Evolutionary conservation across 768 basidiomycete genomes (phyloP), one percentile per base, ranked within the genome.

Genomic region (Macrolepiota albuminosa): DNA sequence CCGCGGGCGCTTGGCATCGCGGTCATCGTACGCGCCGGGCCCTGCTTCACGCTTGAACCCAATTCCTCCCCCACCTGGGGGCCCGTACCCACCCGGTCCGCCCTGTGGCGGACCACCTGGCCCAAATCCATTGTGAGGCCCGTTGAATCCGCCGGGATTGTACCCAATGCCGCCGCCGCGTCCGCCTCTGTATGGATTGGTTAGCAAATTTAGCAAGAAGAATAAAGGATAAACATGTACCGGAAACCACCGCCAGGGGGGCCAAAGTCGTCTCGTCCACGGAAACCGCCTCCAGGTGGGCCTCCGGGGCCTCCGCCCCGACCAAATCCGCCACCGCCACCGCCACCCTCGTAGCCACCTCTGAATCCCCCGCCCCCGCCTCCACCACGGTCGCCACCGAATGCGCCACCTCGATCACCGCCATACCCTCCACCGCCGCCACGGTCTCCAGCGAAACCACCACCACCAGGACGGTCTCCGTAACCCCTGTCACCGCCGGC

Each of bases 1-100:
- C 69, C 91, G 84, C 68, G 88, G 86, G 69, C 91, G 87, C 75
- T 93, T 93, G 37, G 80, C 67, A 65, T 92, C 91, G 65, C 91
- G 83, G 72, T 93, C 91, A 69, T 93, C 91, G 73, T 81, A 89
- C 73, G 87, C 87, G 76, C 87, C 85, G 56, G 87, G 81, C 65
- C 82, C 84, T 0, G 36, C 59, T 69, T 87, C 86, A 64, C 90
- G 84, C 75, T 91, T 91, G 77, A 90, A 85, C 69, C 88, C 88
- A 72, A 81, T 84, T 56, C 84, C 84, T 67, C 84, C 83, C 57
- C 81, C 82, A 10, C 54, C 40, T 10, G 59, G 53, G 37, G 59
- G 59, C 50, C 81, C 79, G 59, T 75, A 76, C 56, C 79, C 80
- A 45, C 74, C 75, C 31, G 58, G 60, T 34, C 66, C 68, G 21